phyloP scores from a whole-genome alignment of 1,284 basidiomycete genomes.

The Boletus semigastroideus region DNA sequence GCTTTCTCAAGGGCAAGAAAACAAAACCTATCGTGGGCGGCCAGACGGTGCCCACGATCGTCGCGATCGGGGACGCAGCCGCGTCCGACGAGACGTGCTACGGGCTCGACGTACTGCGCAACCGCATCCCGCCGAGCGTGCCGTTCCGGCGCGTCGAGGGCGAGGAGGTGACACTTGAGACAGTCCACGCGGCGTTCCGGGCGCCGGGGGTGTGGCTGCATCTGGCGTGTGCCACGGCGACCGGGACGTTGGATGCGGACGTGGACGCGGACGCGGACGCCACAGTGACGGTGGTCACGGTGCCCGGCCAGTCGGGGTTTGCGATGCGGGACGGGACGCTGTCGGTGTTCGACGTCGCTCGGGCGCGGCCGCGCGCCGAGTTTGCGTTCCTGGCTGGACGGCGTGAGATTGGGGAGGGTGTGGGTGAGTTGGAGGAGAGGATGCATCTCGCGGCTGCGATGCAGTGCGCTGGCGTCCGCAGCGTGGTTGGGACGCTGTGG shows the following conservation, averaged over 20 bases:
- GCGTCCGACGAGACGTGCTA: slow-evolving; percentile 7
- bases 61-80: slow-evolving; percentile 20
- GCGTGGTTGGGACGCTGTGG: slow-evolving; percentile 26
- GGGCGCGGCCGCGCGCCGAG: slow-evolving; percentile 24
- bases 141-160: slow-evolving; percentile 29
- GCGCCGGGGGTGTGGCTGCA: slow-evolving; percentile 28
- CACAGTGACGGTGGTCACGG: too few species aligned
- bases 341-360: slow-evolving; percentile 30
- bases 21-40: slow-evolving; percentile 9
- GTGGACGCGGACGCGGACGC: too few species aligned
- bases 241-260: background rate
- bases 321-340: slow-evolving; percentile 22
- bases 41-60: slow-evolving; percentile 8
- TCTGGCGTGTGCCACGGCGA: slow-evolving; percentile 22
- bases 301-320: slow-evolving; percentile 30
- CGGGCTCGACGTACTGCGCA: slow-evolving; percentile 20
- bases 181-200: slow-evolving; percentile 16
- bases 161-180: slow-evolving; percentile 9
- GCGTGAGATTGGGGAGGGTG: slow-evolving; percentile 13
- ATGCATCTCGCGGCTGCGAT: slow-evolving; percentile 21
- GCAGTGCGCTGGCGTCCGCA: slow-evolving; percentile 25
- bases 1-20: too few species aligned
- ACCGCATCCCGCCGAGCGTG: slow-evolving; percentile 14
- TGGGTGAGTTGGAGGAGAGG: slow-evolving; percentile 10
- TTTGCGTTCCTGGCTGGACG: slow-evolving; percentile 39